Evolutionary conservation across 371 early-diverging fungal species (phyloP), one percentile per base, ranked within the genome.

Genomic region (Mycotypha africana): DNA sequence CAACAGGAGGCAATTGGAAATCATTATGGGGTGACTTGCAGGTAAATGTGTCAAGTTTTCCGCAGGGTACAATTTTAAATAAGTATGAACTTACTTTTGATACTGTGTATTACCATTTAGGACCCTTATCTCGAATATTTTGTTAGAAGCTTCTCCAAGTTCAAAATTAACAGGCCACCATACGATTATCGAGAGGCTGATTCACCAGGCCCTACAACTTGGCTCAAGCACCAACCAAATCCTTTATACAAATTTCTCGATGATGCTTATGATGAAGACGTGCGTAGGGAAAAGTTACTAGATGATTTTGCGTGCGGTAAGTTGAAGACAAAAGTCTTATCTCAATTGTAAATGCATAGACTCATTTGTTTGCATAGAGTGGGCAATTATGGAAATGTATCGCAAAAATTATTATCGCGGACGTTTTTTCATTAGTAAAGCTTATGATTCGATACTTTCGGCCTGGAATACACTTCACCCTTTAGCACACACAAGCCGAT

Each of bases 391-490:
- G 14, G 60, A 71, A 5, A 59, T 80, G n/a, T 43, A 41, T 11
- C 41, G 51, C 11, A 51, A 53, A 5, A 74, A 84, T 26, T 67
- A 78, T 34, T 68, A 81, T 51, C 64, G 69, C 21, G 70, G 82
- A 0, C 60, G 66, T 2, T 62, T 76, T 28, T 74, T 76, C 49
- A 62, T 84, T 17, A 56, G 67, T 11, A 56, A 54, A 16, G 68
- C 84, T 0, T 82, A 74, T 39, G 67, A 78, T 36, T 49, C 67
- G 2, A 70, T 85, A 34, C 53, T 84, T 1, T 51, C 63, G 0
- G 42, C 56, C 0, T 80, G 79, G 76, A 68, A 79, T 0, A 72
- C 68, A 15, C 47, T 79, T 15, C 78, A 80, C 33, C 81, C 78
- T 7, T 60, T 81, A 7, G 73, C 82, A 6, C 51, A 65, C 28